Base-by-base conservation (phyloP, 805 yeast genomes). In the Metschnikowia lunata region DNA sequence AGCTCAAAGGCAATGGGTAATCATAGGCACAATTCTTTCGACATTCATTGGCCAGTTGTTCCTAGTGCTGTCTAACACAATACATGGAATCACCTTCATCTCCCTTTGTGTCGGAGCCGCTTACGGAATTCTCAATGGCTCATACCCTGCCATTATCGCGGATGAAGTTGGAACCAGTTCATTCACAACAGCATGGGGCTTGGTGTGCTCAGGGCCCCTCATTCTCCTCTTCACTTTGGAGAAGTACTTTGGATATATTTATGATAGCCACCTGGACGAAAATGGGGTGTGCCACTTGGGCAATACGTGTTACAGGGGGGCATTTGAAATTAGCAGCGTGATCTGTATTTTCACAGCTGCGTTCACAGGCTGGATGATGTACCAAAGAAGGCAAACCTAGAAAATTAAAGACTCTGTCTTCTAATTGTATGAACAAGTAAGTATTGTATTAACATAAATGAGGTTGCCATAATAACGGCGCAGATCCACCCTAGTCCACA, bases 111-210 rank as follows among this genome's bases (percentile, higher is more conserved):
- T 79, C 42, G 93, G 93, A 0, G 66, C 72, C 29, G 75, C 86
- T 15, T 85, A 83, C 63, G 95, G 95, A 0, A 69, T 84, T 26
- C 62, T 79, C 4, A 84, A 82, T 64, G 91, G 91, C 0, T 77
- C 83, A 0, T 82, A 81, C 58, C 95, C 95, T 3, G 84, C 90
- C 1, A 72, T 83, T 2, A 72, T 84, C 27, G 89, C 89, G 0
- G 95, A 85, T 50, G 66, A 71, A 11, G 84, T 83, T 64, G 90
- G 90, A 2, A 75, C 86, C 0, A 70, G 64, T 7, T 75, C 80
- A 0, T 85, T 83, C 59, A 80, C 88, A 18, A 83, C 90, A 0
- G 72, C 83, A 1, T 85, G 93, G 91, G 88, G 91, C 0, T 63
- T 85, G 34, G 63, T 80, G 12, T 82, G 89, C 23, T 80, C 88